Evolutionary conservation across 352 stramenopile genomes (phyloP).

Genomic region (Phytopythium chamaehyphon): DNA sequence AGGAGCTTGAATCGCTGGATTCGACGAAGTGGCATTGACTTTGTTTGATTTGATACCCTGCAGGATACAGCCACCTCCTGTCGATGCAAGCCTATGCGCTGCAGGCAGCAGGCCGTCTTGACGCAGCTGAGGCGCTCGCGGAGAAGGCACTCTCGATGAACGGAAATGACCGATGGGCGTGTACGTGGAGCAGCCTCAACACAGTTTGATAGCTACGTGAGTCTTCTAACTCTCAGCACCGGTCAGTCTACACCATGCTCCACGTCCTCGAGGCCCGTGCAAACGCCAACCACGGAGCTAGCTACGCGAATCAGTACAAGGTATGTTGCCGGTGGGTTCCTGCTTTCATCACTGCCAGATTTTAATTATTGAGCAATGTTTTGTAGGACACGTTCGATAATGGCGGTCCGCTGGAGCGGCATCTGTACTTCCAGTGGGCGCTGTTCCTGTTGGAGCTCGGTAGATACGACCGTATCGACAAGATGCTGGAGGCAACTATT

Average conservation of each 20-base stretch:
- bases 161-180: slow-evolving; percentile 79
- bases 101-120: slow-evolving; percentile 53
- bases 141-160: slow-evolving; percentile 86
- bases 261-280: slow-evolving; percentile 71
- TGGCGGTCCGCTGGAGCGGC: slow-evolving; percentile 57
- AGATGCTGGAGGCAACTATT: slow-evolving; percentile 78
- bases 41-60: too few relatives aligned
- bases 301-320: slow-evolving; percentile 77
- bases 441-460: slow-evolving; percentile 78
- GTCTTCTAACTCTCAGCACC: background rate
- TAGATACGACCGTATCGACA: slow-evolving; percentile 77
- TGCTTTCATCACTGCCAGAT: background rate
- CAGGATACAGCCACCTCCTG: slow-evolving; percentile 73
- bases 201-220: too few relatives aligned
- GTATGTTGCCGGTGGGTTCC: slow-evolving; percentile 7
- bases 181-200: slow-evolving; percentile 31
- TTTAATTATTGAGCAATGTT: background rate
- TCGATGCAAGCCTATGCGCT: slow-evolving; percentile 84
- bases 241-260: slow-evolving; percentile 75
- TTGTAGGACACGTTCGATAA: slow-evolving; percentile 67
- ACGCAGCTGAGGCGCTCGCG: slow-evolving; percentile 59
- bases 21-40: background rate
- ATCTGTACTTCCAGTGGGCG: slow-evolving; percentile 82
- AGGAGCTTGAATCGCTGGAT: background rate
- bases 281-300: slow-evolving; percentile 83